phyloP scores from a whole-genome alignment of 495 filamentous ascomycete genomes.

The Daldinia decipiens region DNA sequence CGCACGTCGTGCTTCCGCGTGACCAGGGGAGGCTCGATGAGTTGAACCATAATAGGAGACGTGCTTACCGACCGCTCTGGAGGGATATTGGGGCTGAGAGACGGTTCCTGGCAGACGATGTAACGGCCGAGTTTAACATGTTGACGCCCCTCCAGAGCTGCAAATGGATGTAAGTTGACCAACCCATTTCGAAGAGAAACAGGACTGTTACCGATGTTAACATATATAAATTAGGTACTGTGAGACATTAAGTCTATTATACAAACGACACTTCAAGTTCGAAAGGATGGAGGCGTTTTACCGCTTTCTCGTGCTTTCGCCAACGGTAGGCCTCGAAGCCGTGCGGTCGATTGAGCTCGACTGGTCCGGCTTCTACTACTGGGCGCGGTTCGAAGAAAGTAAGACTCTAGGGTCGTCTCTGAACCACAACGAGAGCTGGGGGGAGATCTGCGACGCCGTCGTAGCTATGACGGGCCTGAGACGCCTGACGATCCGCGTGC shows the following conservation, averaged over 20 bases:
- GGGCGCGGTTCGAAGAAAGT: slow-evolving; percentile 3
- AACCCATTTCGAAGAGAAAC: background rate
- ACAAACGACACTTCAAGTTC: slow-evolving; percentile 15
- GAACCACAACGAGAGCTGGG: slow-evolving; percentile 9
- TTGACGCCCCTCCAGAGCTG: slow-evolving; percentile 1
- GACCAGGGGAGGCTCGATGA: background rate
- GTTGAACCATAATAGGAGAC: background rate
- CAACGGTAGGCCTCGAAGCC: background rate
- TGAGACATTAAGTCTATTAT: background rate
- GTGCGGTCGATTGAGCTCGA: slow-evolving; percentile 5
- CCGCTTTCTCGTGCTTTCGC: slow-evolving; percentile 13
- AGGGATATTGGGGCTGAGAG: background rate
- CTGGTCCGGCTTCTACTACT: slow-evolving; percentile 10
- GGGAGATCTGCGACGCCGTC: slow-evolving; percentile 13
- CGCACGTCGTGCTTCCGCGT: slow-evolving; percentile 9
- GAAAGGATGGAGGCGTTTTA: slow-evolving; percentile 11
- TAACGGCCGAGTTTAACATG: slow-evolving; percentile 6
- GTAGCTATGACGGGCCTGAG: slow-evolving; percentile 6
- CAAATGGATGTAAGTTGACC: slow-evolving; percentile 14
- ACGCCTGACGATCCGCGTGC: background rate
- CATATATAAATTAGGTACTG: background rate
- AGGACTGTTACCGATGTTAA: background rate
- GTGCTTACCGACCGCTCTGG: background rate
- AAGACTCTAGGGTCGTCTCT: background rate
- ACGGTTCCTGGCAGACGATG: background rate